Base-by-base conservation (phyloP, 1,284 basidiomycete species). In the Moniliophthora roreri region DNA sequence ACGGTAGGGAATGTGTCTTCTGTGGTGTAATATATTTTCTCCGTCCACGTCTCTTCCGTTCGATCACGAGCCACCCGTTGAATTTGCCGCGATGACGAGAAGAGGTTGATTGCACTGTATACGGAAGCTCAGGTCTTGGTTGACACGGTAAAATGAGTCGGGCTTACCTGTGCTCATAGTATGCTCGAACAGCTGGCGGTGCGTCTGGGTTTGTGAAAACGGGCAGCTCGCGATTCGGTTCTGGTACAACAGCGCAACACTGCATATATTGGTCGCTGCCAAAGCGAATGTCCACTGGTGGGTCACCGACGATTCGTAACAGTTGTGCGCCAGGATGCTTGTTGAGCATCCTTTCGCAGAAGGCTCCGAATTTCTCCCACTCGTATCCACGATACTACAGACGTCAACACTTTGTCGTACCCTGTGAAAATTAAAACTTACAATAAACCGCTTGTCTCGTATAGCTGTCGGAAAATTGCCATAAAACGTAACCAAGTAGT, bases 1-100 rank as follows among this genome's bases (percentile, higher is more conserved):
- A 98, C 90, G 0, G 93, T 95, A 0, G 96, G 96, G 71, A 99
- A 93, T 0, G 85, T 80, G 61, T 96, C 93, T 67, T 95, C 93
- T 1, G 92, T 93, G 0, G 84, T 91, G 62, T 89, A 83, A 58
- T 85, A 87, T 0, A 87, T 91, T 76, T 95, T 98, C 67, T 97
- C 93, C 0, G 89, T 74, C 94, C 94, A 98, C 1, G 80, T 71
- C 67, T 94, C 87, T 62, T 87, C 85, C n/a, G 74, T 73, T 18
- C 83, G 84, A 52, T 87, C 82, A 21, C 77, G 72, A 51, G 78
- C 79, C 4, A 74, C 65, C 66, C 85, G 87, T 51, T 79, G 77
- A 50, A 91, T 75, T 35, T 86, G 84, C 7, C 92, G 82, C 3
- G 83, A 82, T 54, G 82, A 89, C 53, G 89, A 91, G 72, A 95